Percentiles rank a stretch among this genome's conserved stretches.
phyloP scores from a whole-genome alignment of 2,329 filamentous ascomycete genomes.

The Ustulina deusta region DNA sequence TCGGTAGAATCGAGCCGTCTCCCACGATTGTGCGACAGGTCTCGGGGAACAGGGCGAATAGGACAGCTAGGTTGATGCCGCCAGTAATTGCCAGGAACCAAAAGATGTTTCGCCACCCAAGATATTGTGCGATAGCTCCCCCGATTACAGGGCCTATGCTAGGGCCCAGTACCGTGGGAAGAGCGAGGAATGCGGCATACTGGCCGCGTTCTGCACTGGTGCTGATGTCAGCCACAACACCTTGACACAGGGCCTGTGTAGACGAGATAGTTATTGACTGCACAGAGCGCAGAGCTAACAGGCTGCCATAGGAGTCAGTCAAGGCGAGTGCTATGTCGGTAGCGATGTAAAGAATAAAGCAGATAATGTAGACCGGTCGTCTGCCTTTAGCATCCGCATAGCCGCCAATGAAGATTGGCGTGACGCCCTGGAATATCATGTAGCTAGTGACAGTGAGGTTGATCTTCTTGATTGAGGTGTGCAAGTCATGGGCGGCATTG shows the following conservation, averaged over 20 bases:
- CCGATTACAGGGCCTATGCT: slow-evolving; percentile 48
- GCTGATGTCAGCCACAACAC: slow-evolving; percentile 67
- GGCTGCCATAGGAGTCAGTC: slow-evolving; percentile 54
- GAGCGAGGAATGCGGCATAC: slow-evolving; percentile 61
- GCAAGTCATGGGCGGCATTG: slow-evolving; percentile 43
- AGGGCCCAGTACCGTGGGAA: slow-evolving; percentile 56
- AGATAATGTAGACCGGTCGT: slow-evolving; percentile 59
- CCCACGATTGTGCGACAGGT: slow-evolving; percentile 43
- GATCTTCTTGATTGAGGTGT: slow-evolving; percentile 42
- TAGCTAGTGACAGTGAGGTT: slow-evolving; percentile 56
- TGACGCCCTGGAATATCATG: slow-evolving; percentile 64
- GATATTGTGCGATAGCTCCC: slow-evolving; percentile 36
- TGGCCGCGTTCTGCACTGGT: slow-evolving; percentile 66
- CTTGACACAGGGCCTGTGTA: slow-evolving; percentile 63
- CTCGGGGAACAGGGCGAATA: slow-evolving; percentile 40
- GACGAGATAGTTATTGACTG: slow-evolving; percentile 64
- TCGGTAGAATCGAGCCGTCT: slow-evolving; percentile 36
- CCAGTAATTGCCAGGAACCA: slow-evolving; percentile 45
- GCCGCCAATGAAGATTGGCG: slow-evolving; percentile 61
- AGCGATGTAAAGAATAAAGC: slow-evolving; percentile 57
- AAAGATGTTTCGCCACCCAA: slow-evolving; percentile 47
- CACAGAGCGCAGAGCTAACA: slow-evolving; percentile 61
- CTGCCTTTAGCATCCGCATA: slow-evolving; percentile 60
- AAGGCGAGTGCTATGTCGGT: slow-evolving; percentile 58
- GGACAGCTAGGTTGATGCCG: slow-evolving; percentile 35